Percentiles rank a stretch among this genome's conserved stretches.
These are phyloP conservation scores for Gnomoniopsis sp. DNA, from an alignment of 2,329 filamentous ascomycete species.

Conservation along the genomic window DNA sequence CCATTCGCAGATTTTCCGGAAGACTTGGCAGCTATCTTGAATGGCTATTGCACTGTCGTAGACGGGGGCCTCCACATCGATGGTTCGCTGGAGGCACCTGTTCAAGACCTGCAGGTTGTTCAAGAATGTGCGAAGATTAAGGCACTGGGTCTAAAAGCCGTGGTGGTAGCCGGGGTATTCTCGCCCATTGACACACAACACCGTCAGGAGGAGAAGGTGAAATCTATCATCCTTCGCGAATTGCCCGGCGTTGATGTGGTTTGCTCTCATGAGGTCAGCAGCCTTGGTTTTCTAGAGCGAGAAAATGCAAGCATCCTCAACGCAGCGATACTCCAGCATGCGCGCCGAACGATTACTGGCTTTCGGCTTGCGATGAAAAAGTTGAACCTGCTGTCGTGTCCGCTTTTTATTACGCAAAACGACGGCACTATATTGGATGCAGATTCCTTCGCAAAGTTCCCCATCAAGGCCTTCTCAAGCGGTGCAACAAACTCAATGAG, in stretches of 20 bases:
- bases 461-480: constrained; percentile 46
- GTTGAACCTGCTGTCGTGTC: constrained; percentile 35
- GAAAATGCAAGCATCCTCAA: constrained; percentile 54
- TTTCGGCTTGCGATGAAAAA: constrained; percentile 42
- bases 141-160: constrained; percentile 29
- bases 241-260: constrained; percentile 31
- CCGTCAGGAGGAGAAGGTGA: constrained; percentile 48
- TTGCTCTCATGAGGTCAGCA: constrained; percentile 33
- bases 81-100: constrained; percentile 41
- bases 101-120: constrained; percentile 39
- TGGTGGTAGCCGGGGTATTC: constrained; percentile 57
- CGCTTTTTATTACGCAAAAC: constrained; percentile 48
- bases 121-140: constrained; percentile 35
- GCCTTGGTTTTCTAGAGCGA: constrained; percentile 40
- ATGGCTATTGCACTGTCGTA: constrained; percentile 33
- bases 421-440: constrained; percentile 45
- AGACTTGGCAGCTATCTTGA: constrained; percentile 31
- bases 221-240: constrained; percentile 43
- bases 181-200: constrained; percentile 53
- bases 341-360: constrained; percentile 40
- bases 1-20: constrained; percentile 36
- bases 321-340: constrained; percentile 45
- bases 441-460: constrained; percentile 36
- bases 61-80: constrained; percentile 52
- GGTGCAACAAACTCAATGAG: constrained; percentile 49